Evolutionary conservation across 78 protist genomes (phyloP), one percentile per base, ranked within the genome.

Genomic region (Cyanophora paradoxa): DNA sequence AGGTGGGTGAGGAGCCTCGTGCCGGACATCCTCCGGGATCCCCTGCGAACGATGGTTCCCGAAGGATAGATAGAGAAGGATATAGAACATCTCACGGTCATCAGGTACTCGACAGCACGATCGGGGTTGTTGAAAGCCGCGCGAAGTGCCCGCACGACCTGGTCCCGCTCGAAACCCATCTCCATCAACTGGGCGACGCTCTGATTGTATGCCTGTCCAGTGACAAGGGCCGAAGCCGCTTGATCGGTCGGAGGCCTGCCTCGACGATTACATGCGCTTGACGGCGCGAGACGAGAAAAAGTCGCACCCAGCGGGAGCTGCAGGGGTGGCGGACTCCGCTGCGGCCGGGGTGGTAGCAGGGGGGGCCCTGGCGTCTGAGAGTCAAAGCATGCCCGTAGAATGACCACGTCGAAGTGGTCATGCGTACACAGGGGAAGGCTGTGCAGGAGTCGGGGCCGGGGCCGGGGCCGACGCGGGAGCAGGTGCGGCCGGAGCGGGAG

Each of bases 81-180:
- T n/a, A n/a, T n/a, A n/a, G n/a, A n/a, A n/a, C n/a, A n/a, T n/a
- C 52, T 44, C 52, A 44, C 91, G 48, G 74, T 28, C 22, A 85
- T 40, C 33, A 90, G 78, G 73, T 78, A 79, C 26, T 91, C 95
- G 6, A 79, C 88, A 0, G 95, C 95, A 34, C 92, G 88, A 48
- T 91, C 90, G 37, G 92, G 86, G 72, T 91, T 91, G 62, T 90
- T 86, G 77, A 79, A 91, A 1, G 91, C 78, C 0, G 89, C 87
- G 41, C 84, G 58, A 33, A 91, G 71, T 2, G 92, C 91, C 24
- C 65, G 39, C n/a, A 64, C 40, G 33, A 77, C 78, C 24, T 63
- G 61, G 16, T 71, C 85, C 28, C 90, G 77, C 26, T 17, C 64
- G 46, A 86, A 88, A 33, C 95, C 95, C 90, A 88, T 88, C 39